These are phyloP conservation scores for Melanomma pulvis-pyrius DNA, from an alignment of 495 filamentous ascomycete species.

Conservation along the genomic window DNA sequence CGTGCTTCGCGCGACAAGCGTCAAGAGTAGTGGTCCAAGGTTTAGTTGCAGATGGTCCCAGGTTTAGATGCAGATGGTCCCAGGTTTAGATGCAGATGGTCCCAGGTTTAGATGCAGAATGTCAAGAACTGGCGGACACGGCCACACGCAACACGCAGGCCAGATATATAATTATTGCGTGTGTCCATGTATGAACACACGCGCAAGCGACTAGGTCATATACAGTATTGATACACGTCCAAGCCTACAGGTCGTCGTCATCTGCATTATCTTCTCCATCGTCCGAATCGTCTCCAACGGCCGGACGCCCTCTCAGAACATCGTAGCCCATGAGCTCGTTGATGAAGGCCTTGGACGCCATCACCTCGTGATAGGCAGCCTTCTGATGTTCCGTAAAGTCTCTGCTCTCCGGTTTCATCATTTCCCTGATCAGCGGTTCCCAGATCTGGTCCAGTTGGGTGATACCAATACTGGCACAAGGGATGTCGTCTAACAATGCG, in stretches of 20 bases:
- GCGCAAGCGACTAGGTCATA: background rate
- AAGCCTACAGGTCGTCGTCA: slow-evolving; percentile 14
- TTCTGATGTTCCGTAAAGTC: slow-evolving; percentile 29
- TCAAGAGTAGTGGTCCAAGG: too few species aligned
- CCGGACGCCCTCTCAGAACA: slow-evolving; percentile 29
- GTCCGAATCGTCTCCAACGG: slow-evolving; percentile 28
- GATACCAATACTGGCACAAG: slow-evolving; percentile 32
- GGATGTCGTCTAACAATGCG: slow-evolving; percentile 30
- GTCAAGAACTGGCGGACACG: too few species aligned
- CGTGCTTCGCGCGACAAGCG: too few species aligned
- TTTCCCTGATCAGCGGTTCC: slow-evolving; percentile 22
- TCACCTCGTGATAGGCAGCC: slow-evolving; percentile 22
- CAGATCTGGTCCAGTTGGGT: slow-evolving; percentile 36
- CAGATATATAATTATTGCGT: too few species aligned
- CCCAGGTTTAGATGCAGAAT: too few species aligned
- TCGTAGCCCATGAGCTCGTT: slow-evolving; percentile 38
- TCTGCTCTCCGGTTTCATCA: slow-evolving; percentile 27
- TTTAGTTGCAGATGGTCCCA: too few species aligned
- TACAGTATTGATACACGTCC: background rate
- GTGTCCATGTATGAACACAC: background rate
- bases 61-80: too few species aligned
- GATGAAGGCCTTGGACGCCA: slow-evolving; percentile 25
- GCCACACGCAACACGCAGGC: too few species aligned
- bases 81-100: too few species aligned
- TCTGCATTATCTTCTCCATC: slow-evolving; percentile 10